Conservation (phyloP, 2,329 filamentous ascomycete genomes). For the Ceratocystis cubensis region DNA sequence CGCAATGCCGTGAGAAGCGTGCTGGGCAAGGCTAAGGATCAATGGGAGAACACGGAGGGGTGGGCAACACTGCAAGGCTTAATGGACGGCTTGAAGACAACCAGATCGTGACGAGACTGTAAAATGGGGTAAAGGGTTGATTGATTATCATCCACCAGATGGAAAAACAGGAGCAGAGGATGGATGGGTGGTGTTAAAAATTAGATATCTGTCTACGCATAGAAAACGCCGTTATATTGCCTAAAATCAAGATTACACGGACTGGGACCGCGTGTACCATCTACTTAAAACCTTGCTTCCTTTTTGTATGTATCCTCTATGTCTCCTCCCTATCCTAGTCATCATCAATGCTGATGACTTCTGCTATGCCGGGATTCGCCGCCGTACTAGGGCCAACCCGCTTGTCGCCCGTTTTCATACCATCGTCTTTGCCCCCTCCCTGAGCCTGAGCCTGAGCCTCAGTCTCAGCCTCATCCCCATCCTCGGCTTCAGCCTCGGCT, state of each 20-base stretch:
- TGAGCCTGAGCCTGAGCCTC: neutral
- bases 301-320: too few relatives aligned
- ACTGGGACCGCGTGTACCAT: neutral
- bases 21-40: conserved; percentile 66
- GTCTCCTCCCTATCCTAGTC: neutral
- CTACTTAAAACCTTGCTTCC: neutral
- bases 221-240: neutral
- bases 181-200: too few relatives aligned
- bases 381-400: neutral
- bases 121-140: neutral
- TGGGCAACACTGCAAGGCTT: conserved; percentile 50
- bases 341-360: neutral
- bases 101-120: neutral
- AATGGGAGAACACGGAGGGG: conserved; percentile 64
- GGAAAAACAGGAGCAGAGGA: too few relatives aligned
- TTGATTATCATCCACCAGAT: neutral
- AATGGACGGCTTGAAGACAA: conserved; percentile 41
- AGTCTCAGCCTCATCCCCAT: neutral
- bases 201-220: too few relatives aligned
- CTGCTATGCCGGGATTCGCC: neutral
- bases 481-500: neutral
- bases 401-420: neutral
- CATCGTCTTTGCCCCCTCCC: neutral
- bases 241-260: neutral
- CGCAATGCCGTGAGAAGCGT: conserved; percentile 73